These are phyloP conservation scores for Hyaloscypha bicolor DNA, from an alignment of 495 filamentous ascomycete species.

Conservation along the genomic window DNA sequence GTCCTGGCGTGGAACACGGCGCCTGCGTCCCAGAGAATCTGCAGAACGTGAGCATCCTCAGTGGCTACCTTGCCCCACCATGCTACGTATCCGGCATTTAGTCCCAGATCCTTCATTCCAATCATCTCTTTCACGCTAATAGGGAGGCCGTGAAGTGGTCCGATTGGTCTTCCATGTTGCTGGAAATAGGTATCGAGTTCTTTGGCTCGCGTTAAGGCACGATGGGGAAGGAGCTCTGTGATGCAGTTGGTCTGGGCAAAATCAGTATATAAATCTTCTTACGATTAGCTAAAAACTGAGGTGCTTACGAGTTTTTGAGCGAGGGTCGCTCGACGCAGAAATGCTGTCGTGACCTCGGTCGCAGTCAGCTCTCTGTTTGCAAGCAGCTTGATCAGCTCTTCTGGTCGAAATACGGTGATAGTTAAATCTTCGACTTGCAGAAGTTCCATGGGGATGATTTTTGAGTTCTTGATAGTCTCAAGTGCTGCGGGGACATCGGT, in stretches of 20 bases:
- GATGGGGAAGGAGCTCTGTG: slow-evolving; percentile 65
- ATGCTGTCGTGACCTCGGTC: slow-evolving; percentile 53
- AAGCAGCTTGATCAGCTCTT: slow-evolving; percentile 44
- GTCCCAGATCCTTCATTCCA: slow-evolving; percentile 53
- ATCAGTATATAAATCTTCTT: not conserved
- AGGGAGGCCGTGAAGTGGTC: slow-evolving; percentile 68
- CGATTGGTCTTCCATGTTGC: slow-evolving; percentile 47
- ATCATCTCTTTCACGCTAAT: slow-evolving; percentile 71
- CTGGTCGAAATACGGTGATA: slow-evolving; percentile 50
- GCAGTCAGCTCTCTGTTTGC: slow-evolving; percentile 45
- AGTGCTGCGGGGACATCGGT: not conserved
- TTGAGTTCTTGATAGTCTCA: not conserved
- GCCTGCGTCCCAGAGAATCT: slow-evolving; percentile 47
- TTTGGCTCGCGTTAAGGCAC: slow-evolving; percentile 59
- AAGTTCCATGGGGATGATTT: not conserved
- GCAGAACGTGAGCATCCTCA: slow-evolving; percentile 47
- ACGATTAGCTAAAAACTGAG: not conserved
- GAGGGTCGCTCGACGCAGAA: slow-evolving; percentile 58
- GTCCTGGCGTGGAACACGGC: slow-evolving; percentile 57
- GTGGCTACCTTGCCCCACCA: slow-evolving; percentile 44
- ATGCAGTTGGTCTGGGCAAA: slow-evolving; percentile 52
- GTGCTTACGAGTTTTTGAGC: slow-evolving; percentile 42
- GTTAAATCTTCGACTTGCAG: slow-evolving; percentile 15
- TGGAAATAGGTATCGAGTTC: slow-evolving; percentile 59
- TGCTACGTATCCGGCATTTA: slow-evolving; percentile 48